These are phyloP conservation scores for Irpex sp. DNA, from an alignment of 1,284 basidiomycete genomes.

Conservation along the genomic window DNA sequence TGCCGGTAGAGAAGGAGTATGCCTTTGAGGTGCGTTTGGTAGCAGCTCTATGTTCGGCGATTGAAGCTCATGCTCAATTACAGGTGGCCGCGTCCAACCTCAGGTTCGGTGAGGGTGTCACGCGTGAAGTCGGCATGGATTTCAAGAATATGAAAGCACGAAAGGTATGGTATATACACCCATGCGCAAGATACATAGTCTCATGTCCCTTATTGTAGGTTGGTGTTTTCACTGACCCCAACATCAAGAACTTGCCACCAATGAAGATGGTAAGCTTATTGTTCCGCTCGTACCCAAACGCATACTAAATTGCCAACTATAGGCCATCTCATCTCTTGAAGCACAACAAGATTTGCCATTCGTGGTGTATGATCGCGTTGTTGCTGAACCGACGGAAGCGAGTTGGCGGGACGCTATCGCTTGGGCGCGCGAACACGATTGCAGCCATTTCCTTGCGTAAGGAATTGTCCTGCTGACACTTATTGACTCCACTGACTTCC, in stretches of 20 bases:
- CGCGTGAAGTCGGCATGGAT: slow-evolving; percentile 91
- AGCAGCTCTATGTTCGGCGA: neutral
- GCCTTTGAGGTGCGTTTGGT: slow-evolving; percentile 79
- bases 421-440: slow-evolving; percentile 82
- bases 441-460: slow-evolving; percentile 91
- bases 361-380: slow-evolving; percentile 80
- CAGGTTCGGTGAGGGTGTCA: slow-evolving; percentile 86
- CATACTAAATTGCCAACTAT: slow-evolving; percentile 1
- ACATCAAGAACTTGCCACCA: slow-evolving; percentile 75
- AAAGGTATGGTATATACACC: slow-evolving; percentile 42
- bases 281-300: neutral
- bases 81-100: slow-evolving; percentile 90
- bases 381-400: slow-evolving; percentile 90
- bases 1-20: slow-evolving; percentile 77
- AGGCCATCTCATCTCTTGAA: slow-evolving; percentile 79
- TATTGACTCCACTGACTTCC: slow-evolving; percentile 1
- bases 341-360: slow-evolving; percentile 69
- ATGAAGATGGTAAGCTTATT: slow-evolving; percentile 68
- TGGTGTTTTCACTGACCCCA: slow-evolving; percentile 90
- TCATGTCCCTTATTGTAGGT: slow-evolving; percentile 44
- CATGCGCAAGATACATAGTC: slow-evolving; percentile 5
- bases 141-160: slow-evolving; percentile 85
- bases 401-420: slow-evolving; percentile 84
- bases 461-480: slow-evolving; percentile 22
- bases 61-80: neutral